Evolutionary conservation across 805 yeast genomes (phyloP), one percentile per base, ranked within the genome.

Genomic region (Candida methanosorbosa): DNA sequence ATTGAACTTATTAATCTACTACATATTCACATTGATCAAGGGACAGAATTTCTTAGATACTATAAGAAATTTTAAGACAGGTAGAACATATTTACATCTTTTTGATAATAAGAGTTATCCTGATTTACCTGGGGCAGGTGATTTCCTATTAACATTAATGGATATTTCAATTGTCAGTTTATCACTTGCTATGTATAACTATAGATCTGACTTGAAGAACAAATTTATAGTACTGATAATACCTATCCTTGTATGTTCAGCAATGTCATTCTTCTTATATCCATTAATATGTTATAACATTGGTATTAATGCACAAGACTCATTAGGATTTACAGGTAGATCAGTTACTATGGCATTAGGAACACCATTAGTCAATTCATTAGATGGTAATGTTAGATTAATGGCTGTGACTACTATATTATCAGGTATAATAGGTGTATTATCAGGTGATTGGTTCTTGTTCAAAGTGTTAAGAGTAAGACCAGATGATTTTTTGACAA

Each of bases 301-400:
- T 20, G 87, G 87, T 1, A 76, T 83, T 5, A 64, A 77, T 5
- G 48, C 82, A 0, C 54, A 63, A 18, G 58, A 81, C 19, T 66
- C 88, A 1, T 64, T 83, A 23, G 92, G 90, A 1, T 82, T 81
- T 50, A 79, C 82, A 2, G 90, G 88, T 2, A 61, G 94, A 39
- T 78, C 85, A 9, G 85, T 80, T 14, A 83, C 94, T 0, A 64
- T 82, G 45, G 90, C 92, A 0, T 60, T 83, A 30, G 94, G 92
- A 0, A 72, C 83, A 0, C 94, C 94, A 2, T 64, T 82, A 41
- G 75, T 81, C 11, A 57, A 57, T n/a, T 67, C 84, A 0, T 57
- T 83, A 24, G 78, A 69, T 9, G 94, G 92, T 0, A 75, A 82
- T 1, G 65, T 74, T 2, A 73, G 83, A 4, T 63, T 83, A 31